Evolutionary conservation across 2,329 filamentous ascomycete species (phyloP).

Genomic region (Leptographium flavum): DNA sequence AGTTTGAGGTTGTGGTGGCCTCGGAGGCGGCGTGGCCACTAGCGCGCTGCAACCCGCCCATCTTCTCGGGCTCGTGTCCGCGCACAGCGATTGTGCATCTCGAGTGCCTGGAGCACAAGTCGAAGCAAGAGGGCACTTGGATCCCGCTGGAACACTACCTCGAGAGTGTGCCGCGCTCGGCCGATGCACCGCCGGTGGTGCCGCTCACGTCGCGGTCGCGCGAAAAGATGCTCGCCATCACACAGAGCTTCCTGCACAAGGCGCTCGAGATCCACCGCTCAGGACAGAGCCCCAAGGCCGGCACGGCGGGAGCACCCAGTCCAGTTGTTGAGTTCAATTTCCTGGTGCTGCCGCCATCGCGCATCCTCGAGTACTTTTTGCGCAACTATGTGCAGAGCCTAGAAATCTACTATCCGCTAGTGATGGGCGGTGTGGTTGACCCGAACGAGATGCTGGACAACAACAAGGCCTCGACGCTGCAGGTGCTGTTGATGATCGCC

Average conservation of each 20-base stretch:
- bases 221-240: slow-evolving; percentile 58
- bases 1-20: slow-evolving; percentile 31
- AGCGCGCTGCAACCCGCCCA: slow-evolving; percentile 32
- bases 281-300: slow-evolving; percentile 17
- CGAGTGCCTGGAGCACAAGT: slow-evolving; percentile 34
- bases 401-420: slow-evolving; percentile 50
- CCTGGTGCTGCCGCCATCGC: slow-evolving; percentile 49
- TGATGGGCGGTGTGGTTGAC: slow-evolving; percentile 44
- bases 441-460: slow-evolving; percentile 54
- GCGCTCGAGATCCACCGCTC: slow-evolving; percentile 53
- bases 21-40: slow-evolving; percentile 36
- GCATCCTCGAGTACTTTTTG: slow-evolving; percentile 54
- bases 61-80: slow-evolving; percentile 29
- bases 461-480: slow-evolving; percentile 49
- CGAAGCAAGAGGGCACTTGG: slow-evolving; percentile 33
- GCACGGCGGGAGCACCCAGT: slow-evolving; percentile 26
- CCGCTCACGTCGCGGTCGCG: slow-evolving; percentile 36
- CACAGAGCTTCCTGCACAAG: slow-evolving; percentile 55
- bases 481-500: slow-evolving; percentile 59
- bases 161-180: slow-evolving; percentile 18
- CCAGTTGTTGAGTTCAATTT: slow-evolving; percentile 36
- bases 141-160: slow-evolving; percentile 27
- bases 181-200: slow-evolving; percentile 26
- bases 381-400: slow-evolving; percentile 52
- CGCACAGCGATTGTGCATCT: slow-evolving; percentile 36